Conservation (phyloP, 148 eudicot species). For the Talinum fruticosum region DNA sequence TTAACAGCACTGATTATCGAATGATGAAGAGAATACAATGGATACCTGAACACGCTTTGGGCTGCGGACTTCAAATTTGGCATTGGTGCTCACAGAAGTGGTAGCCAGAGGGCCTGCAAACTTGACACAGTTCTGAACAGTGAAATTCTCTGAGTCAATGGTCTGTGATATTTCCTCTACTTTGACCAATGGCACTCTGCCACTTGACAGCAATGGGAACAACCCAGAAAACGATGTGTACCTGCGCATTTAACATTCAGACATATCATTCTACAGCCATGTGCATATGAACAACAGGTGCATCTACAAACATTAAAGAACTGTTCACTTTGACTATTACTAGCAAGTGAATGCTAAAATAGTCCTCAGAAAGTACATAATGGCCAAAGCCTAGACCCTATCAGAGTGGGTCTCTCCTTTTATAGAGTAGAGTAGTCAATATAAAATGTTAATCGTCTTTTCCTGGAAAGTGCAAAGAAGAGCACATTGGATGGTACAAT, state of each 20-base stretch:
- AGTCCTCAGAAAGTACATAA: background rate
- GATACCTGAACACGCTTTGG: conserved; percentile 91
- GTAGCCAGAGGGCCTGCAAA: conserved; percentile 79
- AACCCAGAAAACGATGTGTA: conserved; percentile 80
- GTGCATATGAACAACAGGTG: background rate
- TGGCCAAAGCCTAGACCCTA: background rate
- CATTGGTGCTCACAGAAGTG: conserved; percentile 80
- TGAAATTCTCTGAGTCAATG: conserved; percentile 65
- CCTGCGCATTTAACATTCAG: conserved; percentile 36
- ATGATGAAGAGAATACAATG: background rate
- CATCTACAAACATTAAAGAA: background rate
- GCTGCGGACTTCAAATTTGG: conserved; percentile 89
- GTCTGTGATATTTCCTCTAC: conserved; percentile 94
- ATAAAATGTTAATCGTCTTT: background rate
- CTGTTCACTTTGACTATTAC: background rate
- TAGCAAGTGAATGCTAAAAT: background rate
- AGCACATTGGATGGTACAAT: background rate
- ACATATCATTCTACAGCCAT: conserved; percentile 1
- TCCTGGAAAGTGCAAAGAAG: background rate
- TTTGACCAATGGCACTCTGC: conserved; percentile 54
- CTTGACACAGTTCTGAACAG: conserved; percentile 76
- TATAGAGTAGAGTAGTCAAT: background rate
- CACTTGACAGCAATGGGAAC: conserved; percentile 68
- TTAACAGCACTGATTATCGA: background rate
- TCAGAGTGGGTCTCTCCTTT: background rate